Base-by-base conservation (phyloP, 805 yeast genomes). In the Kluyveromyces aestuarii region DNA sequence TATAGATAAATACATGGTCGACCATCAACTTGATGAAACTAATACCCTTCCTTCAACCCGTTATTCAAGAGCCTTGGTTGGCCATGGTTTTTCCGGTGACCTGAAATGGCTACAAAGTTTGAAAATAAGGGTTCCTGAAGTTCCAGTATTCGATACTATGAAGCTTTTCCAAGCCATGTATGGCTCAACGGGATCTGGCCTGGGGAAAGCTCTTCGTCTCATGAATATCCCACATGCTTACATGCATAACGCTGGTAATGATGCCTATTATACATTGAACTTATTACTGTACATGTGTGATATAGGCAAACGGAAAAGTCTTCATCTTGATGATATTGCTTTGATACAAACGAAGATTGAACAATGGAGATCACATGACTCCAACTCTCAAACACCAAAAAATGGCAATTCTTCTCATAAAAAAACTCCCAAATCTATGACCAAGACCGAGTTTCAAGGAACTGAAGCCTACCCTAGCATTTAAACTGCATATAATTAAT, bases 231-330 rank as follows among this genome's bases (percentile, higher is more conserved):
- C 86, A 1, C 80, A 79, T 57, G 73, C 80, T 0, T 72, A 70
- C 53, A 64, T 83, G 43, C 89, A 83, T 60, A 83, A 83, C 59
- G 89, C 85, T 1, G 86, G 82, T 2, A 83, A 83, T 57, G 90
- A 83, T 61, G 79, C 87, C 7, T 78, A 80, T 55, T 81, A 72
- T 53, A 83, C 89, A 0, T 61, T 82, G 43, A 48, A 75, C 30
- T 67, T 76, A n/a, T 72, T 76, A 9, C 52, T 81, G 56, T 70
- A 72, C 36, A 57, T 79, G 49, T 69, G 79, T 45, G 86, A 81
- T 59, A 55, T 63, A n/a, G 58, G 58, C 40, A 58, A 58, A 37
- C 50, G 69, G 41, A 56, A 41, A 27, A 59, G 54, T 38, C 44
- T 49, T 21, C 54, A 52, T 17, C 44, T 64, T 42, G 69, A 64